Conservation (phyloP, 805 yeast species). For the Teunomyces aglyptinius region DNA sequence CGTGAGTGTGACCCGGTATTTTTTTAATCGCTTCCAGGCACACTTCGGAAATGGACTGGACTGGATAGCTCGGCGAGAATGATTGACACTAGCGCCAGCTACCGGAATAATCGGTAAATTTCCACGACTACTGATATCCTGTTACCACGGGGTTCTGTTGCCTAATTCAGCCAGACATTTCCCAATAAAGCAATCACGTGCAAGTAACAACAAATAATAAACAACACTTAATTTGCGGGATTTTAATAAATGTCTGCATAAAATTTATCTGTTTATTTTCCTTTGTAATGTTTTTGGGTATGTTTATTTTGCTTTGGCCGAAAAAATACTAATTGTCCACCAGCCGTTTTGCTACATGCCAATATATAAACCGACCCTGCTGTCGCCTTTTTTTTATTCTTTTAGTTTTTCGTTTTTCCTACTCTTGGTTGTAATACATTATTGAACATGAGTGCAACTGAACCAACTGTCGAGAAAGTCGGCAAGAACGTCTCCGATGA, state of each 20-base stretch:
- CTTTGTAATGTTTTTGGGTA: conserved; percentile 1
- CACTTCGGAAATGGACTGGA: too few species aligned
- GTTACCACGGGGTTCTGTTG: background rate
- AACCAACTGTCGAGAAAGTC: conserved; percentile 57
- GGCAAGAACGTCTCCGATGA: conserved; percentile 51
- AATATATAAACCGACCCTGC: conserved; percentile 1
- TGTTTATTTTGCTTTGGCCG: conserved; percentile 4
- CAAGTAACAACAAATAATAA: background rate
- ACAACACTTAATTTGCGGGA: conserved; percentile 2
- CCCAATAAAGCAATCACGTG: conserved; percentile 1
- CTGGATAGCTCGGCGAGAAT: background rate
- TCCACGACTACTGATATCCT: background rate
- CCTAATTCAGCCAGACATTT: background rate
- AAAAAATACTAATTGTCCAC: conserved; percentile 3
- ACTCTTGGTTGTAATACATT: conserved; percentile 5
- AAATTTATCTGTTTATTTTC: conserved; percentile 2
- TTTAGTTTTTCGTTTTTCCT: conserved; percentile 5
- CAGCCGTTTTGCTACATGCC: conserved; percentile 3
- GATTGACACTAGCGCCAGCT: background rate
- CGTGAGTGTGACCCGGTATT: too few species aligned
- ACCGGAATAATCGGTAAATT: background rate
- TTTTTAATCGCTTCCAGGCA: too few species aligned
- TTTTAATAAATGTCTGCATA: conserved; percentile 2
- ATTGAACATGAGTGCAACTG: conserved; percentile 34
- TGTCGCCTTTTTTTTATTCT: conserved; percentile 1